Evolutionary conservation across 75 land plant species (phyloP).

Genomic region (Pinus albicaulis): DNA sequence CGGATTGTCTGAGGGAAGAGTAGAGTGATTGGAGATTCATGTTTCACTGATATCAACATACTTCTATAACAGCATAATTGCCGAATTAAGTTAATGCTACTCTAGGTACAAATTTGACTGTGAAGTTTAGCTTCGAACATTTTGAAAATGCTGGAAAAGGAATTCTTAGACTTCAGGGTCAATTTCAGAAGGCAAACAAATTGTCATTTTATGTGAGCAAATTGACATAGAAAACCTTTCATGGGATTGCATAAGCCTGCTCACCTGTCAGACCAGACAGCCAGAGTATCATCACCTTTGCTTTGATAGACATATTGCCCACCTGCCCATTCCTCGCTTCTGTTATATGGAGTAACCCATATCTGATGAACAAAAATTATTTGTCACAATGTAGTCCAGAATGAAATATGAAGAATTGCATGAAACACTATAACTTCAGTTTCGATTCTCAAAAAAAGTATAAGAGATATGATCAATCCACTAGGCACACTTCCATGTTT

Average conservation of each 20-base stretch:
- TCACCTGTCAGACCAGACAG: slow-evolving; percentile 81
- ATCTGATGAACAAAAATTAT: slow-evolving; percentile 32
- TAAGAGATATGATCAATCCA: not conserved
- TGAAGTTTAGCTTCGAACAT: not conserved
- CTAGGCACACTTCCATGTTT: not conserved
- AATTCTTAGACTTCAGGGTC: not conserved
- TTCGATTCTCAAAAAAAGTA: not conserved
- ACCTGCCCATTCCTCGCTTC: slow-evolving; percentile 80
- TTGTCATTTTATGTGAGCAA: not conserved
- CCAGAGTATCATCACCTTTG: slow-evolving; percentile 83
- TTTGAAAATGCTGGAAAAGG: not conserved
- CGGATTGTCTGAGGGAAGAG: too few species aligned
- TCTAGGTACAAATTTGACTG: not conserved
- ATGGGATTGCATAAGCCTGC: not conserved
- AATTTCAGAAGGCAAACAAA: not conserved
- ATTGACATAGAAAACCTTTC: not conserved
- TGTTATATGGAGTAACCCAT: slow-evolving; percentile 84
- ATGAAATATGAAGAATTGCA: not conserved
- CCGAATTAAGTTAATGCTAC: not conserved
- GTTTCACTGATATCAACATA: too few species aligned
- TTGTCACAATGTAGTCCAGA: not conserved
- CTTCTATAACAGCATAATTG: not conserved
- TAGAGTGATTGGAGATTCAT: not conserved
- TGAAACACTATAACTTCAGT: not conserved
- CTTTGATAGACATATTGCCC: slow-evolving; percentile 72